Base-by-base conservation (phyloP, 257 asterid species). In the Datura wrightii region DNA sequence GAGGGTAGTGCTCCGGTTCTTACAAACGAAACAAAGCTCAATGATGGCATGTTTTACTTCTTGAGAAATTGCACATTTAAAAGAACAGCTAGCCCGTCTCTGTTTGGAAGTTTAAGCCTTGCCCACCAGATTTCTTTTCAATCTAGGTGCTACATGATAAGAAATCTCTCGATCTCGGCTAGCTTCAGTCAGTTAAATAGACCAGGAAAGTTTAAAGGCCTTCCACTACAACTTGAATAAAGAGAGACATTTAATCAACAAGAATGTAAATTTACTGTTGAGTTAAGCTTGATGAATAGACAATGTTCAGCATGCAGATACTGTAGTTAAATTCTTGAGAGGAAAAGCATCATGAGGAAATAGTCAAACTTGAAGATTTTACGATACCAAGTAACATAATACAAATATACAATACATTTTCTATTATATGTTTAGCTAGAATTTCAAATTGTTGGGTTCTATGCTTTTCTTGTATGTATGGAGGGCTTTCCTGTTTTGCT, bases 341-440 rank as follows among this genome's bases (percentile, higher is more conserved):
- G 80, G 58, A 10, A 46, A 44, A 10, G 6, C 37, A 72, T 72
- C 56, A 44, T 3, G 10, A 67, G n/a, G 44, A 71, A 46, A n/a
- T 42, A 71, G 56, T 71, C 39, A 44, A 71, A 71, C 44, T 72
- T 72, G 80, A 19, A 19, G 56, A 72, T 46, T 10, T 24, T 5
- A 42, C 10, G 3, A 34, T 44, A 44, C 80, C 56, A 71, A 42
- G 18, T 70, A 71, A 71, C 80, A 71, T 71, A 71, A n/a, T n/a
- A n/a, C n/a, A n/a, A n/a, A n/a, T n/a, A 71, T 1, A 71, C 5
- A 24, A 3, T 8, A 5, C 69, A 60, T 24, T 1, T 18, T 69
- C 79, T 16, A 18, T 8, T 44, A 41, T 69, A 69, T 71, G 55
- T 42, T 71, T 44, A 44, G 37, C 79, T n/a, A 71, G 54, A 48